Evolutionary conservation across 345 rosid species (phyloP).

Genomic region (Lepidium aucheri): DNA sequence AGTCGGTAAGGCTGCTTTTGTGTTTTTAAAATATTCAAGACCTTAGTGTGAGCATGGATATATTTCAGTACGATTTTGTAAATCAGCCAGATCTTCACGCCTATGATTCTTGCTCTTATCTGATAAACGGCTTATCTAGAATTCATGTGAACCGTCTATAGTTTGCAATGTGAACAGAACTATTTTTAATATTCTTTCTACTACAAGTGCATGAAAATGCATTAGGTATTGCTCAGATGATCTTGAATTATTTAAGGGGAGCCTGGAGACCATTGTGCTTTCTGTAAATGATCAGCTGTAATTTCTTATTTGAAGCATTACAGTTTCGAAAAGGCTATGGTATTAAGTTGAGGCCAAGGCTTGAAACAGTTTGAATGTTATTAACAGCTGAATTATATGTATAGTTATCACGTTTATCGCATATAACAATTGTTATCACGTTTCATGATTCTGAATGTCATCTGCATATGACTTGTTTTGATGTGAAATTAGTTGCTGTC

Average conservation of each 20-base stretch:
- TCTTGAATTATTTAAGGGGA: background rate
- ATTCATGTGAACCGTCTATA: background rate
- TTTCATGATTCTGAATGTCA: background rate
- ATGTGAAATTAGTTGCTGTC: background rate
- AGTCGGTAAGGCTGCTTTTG: constrained; percentile 96
- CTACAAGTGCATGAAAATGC: background rate
- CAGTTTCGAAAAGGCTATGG: constrained; percentile 3
- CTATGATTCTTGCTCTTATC: constrained; percentile 14
- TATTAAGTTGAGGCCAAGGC: constrained; percentile 2
- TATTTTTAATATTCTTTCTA: background rate
- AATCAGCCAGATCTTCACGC: background rate
- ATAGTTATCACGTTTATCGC: background rate
- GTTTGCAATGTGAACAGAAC: background rate
- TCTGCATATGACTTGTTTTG: constrained; percentile 12
- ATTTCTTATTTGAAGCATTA: background rate
- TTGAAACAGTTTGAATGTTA: constrained; percentile 5
- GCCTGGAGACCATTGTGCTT: constrained; percentile 12
- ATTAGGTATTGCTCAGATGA: background rate
- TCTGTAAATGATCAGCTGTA: constrained; percentile 6
- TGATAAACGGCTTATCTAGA: constrained; percentile 12
- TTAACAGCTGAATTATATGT: background rate
- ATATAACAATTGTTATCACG: background rate
- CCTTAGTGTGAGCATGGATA: constrained; percentile 53
- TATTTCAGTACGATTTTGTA: constrained; percentile 25
- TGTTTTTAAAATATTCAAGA: constrained; percentile 45